phyloP scores from a whole-genome alignment of 257 asterid genomes.

The Capsicum rhomboideum region DNA sequence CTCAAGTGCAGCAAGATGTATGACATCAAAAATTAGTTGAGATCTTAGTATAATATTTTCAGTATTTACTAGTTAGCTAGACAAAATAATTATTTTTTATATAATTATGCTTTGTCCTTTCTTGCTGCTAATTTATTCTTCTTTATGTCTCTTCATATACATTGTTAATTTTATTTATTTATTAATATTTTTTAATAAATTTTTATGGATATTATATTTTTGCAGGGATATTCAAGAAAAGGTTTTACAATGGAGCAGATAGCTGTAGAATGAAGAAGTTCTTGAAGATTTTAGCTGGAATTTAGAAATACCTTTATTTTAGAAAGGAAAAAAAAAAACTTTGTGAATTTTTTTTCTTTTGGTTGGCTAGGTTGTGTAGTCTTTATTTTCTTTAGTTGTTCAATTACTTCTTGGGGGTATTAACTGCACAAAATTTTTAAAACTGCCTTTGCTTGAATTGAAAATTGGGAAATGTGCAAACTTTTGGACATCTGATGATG shows the following conservation, averaged over 20 bases:
- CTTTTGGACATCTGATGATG: not conserved
- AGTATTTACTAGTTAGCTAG: too few species aligned
- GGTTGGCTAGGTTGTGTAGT: not conserved
- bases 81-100: too few species aligned
- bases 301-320: not conserved
- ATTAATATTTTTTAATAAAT: not conserved
- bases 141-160: not conserved
- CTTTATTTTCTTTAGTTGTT: not conserved
- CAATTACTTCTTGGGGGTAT: not conserved
- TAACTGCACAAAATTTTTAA: not conserved
- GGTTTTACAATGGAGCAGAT: not conserved
- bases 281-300: conserved; percentile 1
- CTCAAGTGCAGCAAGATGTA: too few species aligned
- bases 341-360: not conserved
- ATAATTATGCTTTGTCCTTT: too few species aligned
- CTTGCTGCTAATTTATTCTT: not conserved
- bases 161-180: not conserved
- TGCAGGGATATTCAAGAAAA: not conserved
- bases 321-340: not conserved
- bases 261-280: not conserved
- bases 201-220: not conserved
- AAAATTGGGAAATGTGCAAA: not conserved
- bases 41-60: too few species aligned
- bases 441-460: too few species aligned
- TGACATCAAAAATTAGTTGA: too few species aligned